phyloP scores from a whole-genome alignment of 202 grass and related monocot species.

The Eragrostis tef region DNA sequence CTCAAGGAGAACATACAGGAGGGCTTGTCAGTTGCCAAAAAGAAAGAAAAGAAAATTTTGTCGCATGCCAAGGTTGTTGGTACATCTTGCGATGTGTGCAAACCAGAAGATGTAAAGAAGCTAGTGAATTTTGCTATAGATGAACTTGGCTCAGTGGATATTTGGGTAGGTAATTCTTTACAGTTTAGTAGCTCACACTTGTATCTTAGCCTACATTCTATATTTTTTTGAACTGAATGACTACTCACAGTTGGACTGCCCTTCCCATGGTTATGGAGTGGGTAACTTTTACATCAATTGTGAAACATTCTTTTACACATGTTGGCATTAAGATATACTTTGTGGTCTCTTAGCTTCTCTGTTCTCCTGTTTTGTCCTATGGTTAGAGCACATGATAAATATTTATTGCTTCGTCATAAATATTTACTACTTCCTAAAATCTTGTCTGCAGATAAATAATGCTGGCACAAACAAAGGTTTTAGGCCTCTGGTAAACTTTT shows the following conservation, averaged over 20 bases:
- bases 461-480: conserved; percentile 99
- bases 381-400: conserved; percentile 24
- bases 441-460: conserved; percentile 90
- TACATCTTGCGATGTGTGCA: conserved; percentile 90
- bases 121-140: conserved; percentile 74
- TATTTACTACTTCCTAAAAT: conserved; percentile 45
- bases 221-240: conserved; percentile 17
- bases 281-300: not conserved
- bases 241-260: not conserved
- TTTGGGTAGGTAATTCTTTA: conserved; percentile 77
- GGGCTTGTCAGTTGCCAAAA: conserved; percentile 71
- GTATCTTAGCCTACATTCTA: conserved; percentile 20
- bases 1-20: conserved; percentile 84
- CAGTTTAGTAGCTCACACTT: not conserved
- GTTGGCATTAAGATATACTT: not conserved
- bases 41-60: conserved; percentile 71
- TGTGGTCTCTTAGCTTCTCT: not conserved
- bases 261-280: not conserved
- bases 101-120: conserved; percentile 87
- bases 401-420: conserved; percentile 39
- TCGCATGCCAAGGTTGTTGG: conserved; percentile 85
- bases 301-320: conserved; percentile 6
- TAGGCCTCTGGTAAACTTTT: conserved; percentile 82
- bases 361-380: conserved; percentile 6
- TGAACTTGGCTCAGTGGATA: conserved; percentile 88